A percentile compares a stretch with the other conserved stretches of the same genome.
phyloP scores from a whole-genome alignment of 2,329 filamentous ascomycete genomes.

The Ilyonectria sp. region DNA sequence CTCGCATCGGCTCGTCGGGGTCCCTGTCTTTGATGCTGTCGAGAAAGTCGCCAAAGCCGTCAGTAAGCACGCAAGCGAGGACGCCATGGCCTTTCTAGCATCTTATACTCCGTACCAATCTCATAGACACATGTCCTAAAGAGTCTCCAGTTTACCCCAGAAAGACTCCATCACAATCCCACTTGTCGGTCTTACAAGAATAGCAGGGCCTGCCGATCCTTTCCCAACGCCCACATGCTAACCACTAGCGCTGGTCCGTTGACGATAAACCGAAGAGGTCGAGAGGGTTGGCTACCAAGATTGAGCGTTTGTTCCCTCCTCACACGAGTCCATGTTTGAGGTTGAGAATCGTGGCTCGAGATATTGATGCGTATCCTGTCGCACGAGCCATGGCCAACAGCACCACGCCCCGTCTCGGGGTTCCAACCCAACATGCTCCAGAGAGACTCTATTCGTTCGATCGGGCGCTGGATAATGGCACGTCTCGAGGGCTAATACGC shows the following conservation, averaged over 20 bases:
- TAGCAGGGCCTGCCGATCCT: not conserved
- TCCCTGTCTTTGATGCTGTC: not conserved
- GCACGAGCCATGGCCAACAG: constrained; percentile 6
- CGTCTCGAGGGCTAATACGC: not conserved
- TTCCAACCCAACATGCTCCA: not conserved
- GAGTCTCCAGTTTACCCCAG: constrained; percentile 18
- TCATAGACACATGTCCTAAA: not conserved
- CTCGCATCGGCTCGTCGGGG: constrained; percentile 21
- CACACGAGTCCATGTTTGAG: not conserved
- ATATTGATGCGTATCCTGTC: too few relatives aligned
- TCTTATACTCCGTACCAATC: not conserved
- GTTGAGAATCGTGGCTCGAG: not conserved
- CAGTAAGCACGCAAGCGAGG: constrained; percentile 23
- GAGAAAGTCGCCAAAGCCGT: constrained; percentile 6
- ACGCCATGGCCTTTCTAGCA: constrained; percentile 5
- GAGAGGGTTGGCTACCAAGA: not conserved
- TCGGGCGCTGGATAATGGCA: not conserved
- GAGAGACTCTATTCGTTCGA: not conserved
- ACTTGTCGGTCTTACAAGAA: constrained; percentile 8
- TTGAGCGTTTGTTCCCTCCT: not conserved
- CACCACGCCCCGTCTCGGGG: constrained; percentile 11
- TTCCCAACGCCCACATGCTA: not conserved
- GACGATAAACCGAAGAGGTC: not conserved
- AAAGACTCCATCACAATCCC: not conserved
- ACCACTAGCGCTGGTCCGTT: not conserved